Evolutionary conservation across 1,139 yeast species (phyloP).

Genomic region (Pneumocystis canis): DNA sequence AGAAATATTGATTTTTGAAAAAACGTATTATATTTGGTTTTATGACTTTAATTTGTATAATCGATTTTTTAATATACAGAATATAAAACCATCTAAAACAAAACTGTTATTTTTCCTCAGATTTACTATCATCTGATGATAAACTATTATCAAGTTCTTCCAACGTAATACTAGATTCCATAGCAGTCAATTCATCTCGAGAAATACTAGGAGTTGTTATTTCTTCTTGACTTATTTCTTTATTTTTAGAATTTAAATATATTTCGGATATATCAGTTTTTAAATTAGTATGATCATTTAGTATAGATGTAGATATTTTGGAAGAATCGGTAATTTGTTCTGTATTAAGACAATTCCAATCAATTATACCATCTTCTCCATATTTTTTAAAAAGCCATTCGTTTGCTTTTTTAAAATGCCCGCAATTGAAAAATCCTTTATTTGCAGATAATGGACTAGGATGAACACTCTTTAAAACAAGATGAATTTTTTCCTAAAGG

Average conservation of each 20-base stretch:
- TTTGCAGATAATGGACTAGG: conserved; percentile 90
- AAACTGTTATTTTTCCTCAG: background rate
- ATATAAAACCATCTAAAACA: background rate
- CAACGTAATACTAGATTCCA: background rate
- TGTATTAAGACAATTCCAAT: conserved; percentile 39
- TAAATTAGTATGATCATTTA: background rate
- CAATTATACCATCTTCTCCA: conserved; percentile 36
- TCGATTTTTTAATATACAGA: background rate
- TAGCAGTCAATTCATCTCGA: background rate
- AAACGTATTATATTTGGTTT: background rate
- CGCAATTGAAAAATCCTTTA: conserved; percentile 63
- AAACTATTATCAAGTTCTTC: background rate
- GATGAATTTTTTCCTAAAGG: conserved; percentile 18
- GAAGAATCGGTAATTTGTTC: background rate
- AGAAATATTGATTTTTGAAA: background rate
- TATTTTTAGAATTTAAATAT: background rate
- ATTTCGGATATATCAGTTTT: background rate
- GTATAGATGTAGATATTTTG: background rate
- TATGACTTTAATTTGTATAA: background rate
- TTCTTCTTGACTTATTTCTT: background rate
- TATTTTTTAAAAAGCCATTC: conserved; percentile 46
- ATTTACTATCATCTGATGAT: background rate
- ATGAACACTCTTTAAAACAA: conserved; percentile 61
- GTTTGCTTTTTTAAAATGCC: conserved; percentile 58
- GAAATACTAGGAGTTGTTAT: background rate